These are phyloP conservation scores for Rhizomucor pusillus DNA, from an alignment of 371 early-diverging fungal genomes.

Conservation along the genomic window DNA sequence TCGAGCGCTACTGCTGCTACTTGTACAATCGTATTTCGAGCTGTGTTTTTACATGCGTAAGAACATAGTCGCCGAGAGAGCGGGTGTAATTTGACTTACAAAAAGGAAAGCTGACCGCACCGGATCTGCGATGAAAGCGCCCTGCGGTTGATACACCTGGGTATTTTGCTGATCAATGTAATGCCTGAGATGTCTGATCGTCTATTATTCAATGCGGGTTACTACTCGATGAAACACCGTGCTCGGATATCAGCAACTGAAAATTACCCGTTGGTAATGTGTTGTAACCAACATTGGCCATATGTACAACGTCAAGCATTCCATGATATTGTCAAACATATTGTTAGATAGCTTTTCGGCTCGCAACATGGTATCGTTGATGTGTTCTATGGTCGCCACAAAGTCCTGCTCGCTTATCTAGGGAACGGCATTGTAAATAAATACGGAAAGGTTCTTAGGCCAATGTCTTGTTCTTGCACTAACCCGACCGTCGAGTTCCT, in stretches of 20 bases:
- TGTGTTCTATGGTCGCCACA: slow-evolving; percentile 34
- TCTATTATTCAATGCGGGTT: too few species aligned
- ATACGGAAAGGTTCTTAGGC: too few species aligned
- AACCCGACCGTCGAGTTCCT: slow-evolving; percentile 39
- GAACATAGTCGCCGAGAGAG: neutral
- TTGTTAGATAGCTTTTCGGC: slow-evolving; percentile 41
- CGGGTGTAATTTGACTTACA: slow-evolving; percentile 24
- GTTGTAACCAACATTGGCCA: slow-evolving; percentile 47
- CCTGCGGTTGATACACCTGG: slow-evolving; percentile 29
- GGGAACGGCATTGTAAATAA: neutral
- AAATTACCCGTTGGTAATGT: slow-evolving; percentile 44
- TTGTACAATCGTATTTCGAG: neutral
- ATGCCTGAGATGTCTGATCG: slow-evolving; percentile 24
- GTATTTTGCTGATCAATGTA: slow-evolving; percentile 45
- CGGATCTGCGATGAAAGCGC: slow-evolving; percentile 39
- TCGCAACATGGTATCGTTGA: slow-evolving; percentile 34
- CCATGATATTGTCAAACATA: slow-evolving; percentile 47
- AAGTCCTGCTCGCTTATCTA: slow-evolving; percentile 36
- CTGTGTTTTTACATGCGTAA: neutral
- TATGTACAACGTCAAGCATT: slow-evolving; percentile 40
- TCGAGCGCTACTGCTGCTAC: too few species aligned
- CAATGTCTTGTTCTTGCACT: slow-evolving; percentile 2
- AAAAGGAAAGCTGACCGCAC: slow-evolving; percentile 48
- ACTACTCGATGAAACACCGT: too few species aligned
- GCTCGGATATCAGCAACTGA: too few species aligned